A percentile compares a stretch with the other conserved stretches of the same genome.
These are phyloP conservation scores for Nephelium lappaceum DNA, from an alignment of 345 rosid genomes.

Conservation along the genomic window DNA sequence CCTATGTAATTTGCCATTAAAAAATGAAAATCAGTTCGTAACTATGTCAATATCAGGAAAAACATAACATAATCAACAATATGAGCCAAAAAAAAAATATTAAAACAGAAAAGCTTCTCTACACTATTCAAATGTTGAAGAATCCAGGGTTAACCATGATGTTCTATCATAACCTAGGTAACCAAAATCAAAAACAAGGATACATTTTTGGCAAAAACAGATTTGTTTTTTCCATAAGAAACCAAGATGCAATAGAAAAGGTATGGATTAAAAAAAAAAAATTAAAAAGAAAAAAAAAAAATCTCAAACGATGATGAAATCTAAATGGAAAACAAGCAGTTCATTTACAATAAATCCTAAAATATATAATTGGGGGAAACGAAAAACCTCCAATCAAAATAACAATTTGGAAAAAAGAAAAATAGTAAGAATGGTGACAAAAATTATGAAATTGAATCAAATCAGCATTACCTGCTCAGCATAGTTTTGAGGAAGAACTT, in stretches of 20 bases:
- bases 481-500: slow-evolving; percentile 94
- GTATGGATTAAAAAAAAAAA: not conserved
- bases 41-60: not conserved
- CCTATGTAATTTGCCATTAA: not conserved
- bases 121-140: not conserved
- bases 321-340: not conserved
- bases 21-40: not conserved
- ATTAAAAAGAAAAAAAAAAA: no score
- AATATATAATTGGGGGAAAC: not conserved
- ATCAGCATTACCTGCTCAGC: slow-evolving; percentile 75
- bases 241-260: not conserved
- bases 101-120: not conserved
- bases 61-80: not conserved
- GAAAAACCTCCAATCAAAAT: not conserved
- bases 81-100: not conserved
- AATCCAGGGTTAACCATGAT: not conserved
- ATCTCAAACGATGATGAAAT: not conserved
- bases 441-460: slow-evolving; percentile 2
- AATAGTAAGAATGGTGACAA: slow-evolving; percentile 5
- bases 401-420: not conserved
- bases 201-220: not conserved
- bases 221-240: not conserved
- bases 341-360: not conserved
- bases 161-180: not conserved
- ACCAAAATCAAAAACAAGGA: not conserved